Base-by-base conservation (phyloP, 2,329 filamentous ascomycete genomes). In the Xylaria polymorpha region DNA sequence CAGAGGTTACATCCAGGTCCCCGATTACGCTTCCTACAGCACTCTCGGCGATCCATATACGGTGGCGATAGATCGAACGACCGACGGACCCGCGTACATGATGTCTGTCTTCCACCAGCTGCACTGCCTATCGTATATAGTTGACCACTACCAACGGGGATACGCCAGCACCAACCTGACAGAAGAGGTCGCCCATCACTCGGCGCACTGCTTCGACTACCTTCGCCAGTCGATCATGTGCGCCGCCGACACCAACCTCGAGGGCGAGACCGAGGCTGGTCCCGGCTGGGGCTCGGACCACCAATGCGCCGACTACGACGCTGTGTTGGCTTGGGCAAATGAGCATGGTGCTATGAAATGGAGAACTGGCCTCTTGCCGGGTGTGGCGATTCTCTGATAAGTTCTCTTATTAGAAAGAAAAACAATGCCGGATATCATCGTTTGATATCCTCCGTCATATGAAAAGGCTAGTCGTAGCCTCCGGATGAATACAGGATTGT, bases 21-120 rank as follows among this genome's bases (percentile, higher is more conserved):
- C 75, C 41, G 69, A 79, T 43, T 64, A 75, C 57, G 71, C 66
- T 1, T 64, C 68, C 61, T 80, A 79, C 73, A 71, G 75, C 14
- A 73, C 76, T 8, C 77, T 78, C 22, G 53, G 68, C 22, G 68
- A 77, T 9, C 79, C 79, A 0, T 78, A 78, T 68, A 79, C 68
- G 4, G 72, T 79, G 5, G 68, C 74, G 1, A 55, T 81, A 1
- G 75, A 78, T 70, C 77, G 75, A 18, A 72, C 74, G 20, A 61
- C 69, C 1, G 77, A 80, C 62, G 80, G 80, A 12, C 79, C 79
- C 0, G 79, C 78, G 8, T 81, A 79, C 68, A 81, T 82, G 78
- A 77, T 79, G 73, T 74, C 79, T 29, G 79, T 80, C 18, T 82
- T 81, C 73, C 80, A 81, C 71, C 80, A 82, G 64, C 76, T 82